Percentiles rank a stretch among this genome's conserved stretches.
Conservation (phyloP, 2,329 filamentous ascomycete species). For the Clonostachys sp. region DNA sequence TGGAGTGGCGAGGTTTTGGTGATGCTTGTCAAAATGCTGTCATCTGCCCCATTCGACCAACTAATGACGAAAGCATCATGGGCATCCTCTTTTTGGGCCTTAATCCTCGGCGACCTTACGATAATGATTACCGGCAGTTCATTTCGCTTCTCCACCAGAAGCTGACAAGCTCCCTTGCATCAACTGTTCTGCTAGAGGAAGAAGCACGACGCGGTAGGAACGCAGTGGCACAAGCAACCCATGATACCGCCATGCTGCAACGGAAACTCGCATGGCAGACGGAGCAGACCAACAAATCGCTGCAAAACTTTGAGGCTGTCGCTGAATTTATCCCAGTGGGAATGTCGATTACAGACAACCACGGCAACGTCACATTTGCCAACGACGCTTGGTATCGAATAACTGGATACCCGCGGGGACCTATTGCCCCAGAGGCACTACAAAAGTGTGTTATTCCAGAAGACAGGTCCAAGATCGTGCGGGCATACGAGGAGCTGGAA, state of each 20-base stretch:
- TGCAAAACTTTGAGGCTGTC: slow-evolving; percentile 64
- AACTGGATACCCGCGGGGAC: slow-evolving; percentile 33
- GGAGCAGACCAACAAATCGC: slow-evolving; percentile 44
- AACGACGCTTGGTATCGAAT: slow-evolving; percentile 63
- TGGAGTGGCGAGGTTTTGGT: slow-evolving; percentile 60
- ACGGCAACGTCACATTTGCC: slow-evolving; percentile 63
- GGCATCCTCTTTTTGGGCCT: slow-evolving; percentile 67
- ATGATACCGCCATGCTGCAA: slow-evolving; percentile 62
- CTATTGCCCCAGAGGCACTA: slow-evolving; percentile 26
- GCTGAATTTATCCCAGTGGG: slow-evolving; percentile 71
- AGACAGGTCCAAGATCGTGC: slow-evolving; percentile 32
- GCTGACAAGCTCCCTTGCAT: slow-evolving; percentile 64
- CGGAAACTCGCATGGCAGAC: slow-evolving; percentile 57
- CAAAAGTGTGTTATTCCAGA: slow-evolving; percentile 40
- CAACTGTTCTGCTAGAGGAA: slow-evolving; percentile 66
- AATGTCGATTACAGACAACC: slow-evolving; percentile 64
- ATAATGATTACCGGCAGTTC: slow-evolving; percentile 68
- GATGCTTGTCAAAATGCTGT: slow-evolving; percentile 62
- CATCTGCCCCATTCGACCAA: slow-evolving; percentile 63
- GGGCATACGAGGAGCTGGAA: slow-evolving; percentile 34
- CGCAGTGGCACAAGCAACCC: slow-evolving; percentile 57
- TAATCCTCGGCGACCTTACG: slow-evolving; percentile 67
- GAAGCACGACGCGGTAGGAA: slow-evolving; percentile 55
- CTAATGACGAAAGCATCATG: slow-evolving; percentile 60
- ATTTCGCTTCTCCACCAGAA: slow-evolving; percentile 50